These are phyloP conservation scores for Biscogniauxia mediterranea DNA, from an alignment of 2,329 filamentous ascomycete species.

Conservation along the genomic window DNA sequence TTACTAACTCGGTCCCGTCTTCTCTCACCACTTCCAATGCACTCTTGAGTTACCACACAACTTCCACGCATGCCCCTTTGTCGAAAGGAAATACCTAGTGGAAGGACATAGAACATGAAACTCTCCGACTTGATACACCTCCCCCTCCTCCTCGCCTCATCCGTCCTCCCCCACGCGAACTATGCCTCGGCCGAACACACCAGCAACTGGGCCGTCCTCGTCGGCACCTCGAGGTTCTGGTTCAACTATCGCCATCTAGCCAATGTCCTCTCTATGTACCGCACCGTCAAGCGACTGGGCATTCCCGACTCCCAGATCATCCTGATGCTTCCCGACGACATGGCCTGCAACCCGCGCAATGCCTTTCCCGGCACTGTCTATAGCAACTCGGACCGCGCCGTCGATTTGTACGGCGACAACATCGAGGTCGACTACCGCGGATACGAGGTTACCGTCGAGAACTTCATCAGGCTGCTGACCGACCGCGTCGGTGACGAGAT, in stretches of 20 bases:
- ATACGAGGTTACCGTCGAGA: conserved; percentile 98
- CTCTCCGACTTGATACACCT: conserved; percentile 43
- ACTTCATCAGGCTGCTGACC: conserved; percentile 93
- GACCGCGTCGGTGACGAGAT: conserved; percentile 94
- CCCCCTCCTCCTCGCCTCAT: conserved; percentile 47
- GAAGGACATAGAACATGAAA: conserved; percentile 44
- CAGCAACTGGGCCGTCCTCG: conserved; percentile 98
- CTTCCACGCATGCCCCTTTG: too few species aligned
- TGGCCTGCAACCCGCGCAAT: conserved; percentile 98
- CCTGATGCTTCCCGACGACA: conserved; percentile 99
- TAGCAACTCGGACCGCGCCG: conserved; percentile 92
- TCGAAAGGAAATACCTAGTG: too few species aligned
- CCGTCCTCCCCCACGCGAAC: conserved; percentile 43
- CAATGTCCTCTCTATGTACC: conserved; percentile 95
- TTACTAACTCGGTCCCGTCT: too few species aligned
- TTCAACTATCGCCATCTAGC: conserved; percentile 99
- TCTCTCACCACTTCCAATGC: too few species aligned
- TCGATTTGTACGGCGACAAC: conserved; percentile 96
- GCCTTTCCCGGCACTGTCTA: conserved; percentile 97
- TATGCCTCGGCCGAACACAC: conserved; percentile 72
- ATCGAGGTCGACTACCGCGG: conserved; percentile 98
- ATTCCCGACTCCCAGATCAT: conserved; percentile 99
- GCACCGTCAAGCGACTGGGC: conserved; percentile 94
- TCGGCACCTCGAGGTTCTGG: conserved; percentile 98
- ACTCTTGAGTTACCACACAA: too few species aligned